Base-by-base conservation (phyloP, 2,329 filamentous ascomycete genomes). In the Aureobasidium leucospermi region DNA sequence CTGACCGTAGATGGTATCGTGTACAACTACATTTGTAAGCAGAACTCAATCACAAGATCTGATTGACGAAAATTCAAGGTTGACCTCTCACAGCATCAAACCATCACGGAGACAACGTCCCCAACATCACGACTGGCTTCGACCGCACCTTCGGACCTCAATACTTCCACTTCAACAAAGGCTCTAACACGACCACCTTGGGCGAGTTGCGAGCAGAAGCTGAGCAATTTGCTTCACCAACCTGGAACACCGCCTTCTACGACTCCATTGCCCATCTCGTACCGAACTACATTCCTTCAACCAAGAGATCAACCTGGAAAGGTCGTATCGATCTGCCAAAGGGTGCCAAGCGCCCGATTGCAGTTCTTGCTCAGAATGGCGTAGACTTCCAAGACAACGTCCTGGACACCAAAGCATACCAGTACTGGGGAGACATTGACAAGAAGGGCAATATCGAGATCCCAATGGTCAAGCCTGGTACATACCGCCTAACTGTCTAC, bases 81-180 rank as follows among this genome's bases (percentile, higher is more conserved):
- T 60, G 9, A 60, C 52, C 46, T 15, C 28, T 19, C 1, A 57
- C 28, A 58, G 78, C 81, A 6, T 83, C 80, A 0, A 86, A 85
- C 61, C 83, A 86, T 63, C 83, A 86, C 58, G 83, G 84, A 6
- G 81, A 82, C 61, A 80, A 81, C 43, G 83, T 81, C 13, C 83
- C 84, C 6, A 85, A 86, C 64, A 85, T 87, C 64, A 85, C 81
- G 1, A 69, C 83, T 62, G 84, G 84, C 0, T 86, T 86, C 63
- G 84, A 86, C 65, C 77, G 84, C 2, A 86, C 84, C 0, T 86
- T 86, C 65, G 85, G 85, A 1, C 84, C 84, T 6, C 79, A 82
- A 67, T 85, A 80, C 65, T 86, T 80, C 65, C 76, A 85, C 66
- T 87, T 86, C 74, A 87, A 86, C 69, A 78, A 78, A 55, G 81